These are phyloP conservation scores for Lepidopterella palustris DNA, from an alignment of 495 filamentous ascomycete species.

Conservation along the genomic window DNA sequence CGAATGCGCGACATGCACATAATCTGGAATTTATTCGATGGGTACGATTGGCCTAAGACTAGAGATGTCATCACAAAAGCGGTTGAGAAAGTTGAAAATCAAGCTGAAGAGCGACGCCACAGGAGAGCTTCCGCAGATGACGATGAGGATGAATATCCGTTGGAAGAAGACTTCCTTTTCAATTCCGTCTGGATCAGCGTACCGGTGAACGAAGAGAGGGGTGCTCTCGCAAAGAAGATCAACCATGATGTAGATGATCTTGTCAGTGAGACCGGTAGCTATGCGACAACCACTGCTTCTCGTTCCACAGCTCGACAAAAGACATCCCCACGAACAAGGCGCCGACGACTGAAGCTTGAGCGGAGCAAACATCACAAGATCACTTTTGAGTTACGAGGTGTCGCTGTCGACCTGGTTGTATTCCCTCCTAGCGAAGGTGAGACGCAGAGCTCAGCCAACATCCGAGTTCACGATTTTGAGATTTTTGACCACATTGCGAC, in stretches of 20 bases:
- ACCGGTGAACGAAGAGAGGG: slow-evolving; percentile 74
- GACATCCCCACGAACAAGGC: slow-evolving; percentile 43
- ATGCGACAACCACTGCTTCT: slow-evolving; percentile 52
- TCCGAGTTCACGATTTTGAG: slow-evolving; percentile 74
- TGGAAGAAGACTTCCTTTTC: slow-evolving; percentile 93
- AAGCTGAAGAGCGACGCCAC: slow-evolving; percentile 65
- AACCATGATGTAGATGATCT: slow-evolving; percentile 82
- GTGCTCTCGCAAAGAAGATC: slow-evolving; percentile 72
- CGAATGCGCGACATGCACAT: slow-evolving; percentile 79
- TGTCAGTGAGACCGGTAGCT: slow-evolving; percentile 79
- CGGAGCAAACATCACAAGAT: slow-evolving; percentile 91
- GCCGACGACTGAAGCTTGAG: slow-evolving; percentile 59
- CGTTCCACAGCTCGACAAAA: slow-evolving; percentile 29
- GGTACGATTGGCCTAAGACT: slow-evolving; percentile 91
- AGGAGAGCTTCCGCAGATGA: slow-evolving; percentile 47
- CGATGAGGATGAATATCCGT: slow-evolving; percentile 69
- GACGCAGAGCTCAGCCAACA: slow-evolving; percentile 77
- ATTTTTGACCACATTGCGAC: slow-evolving; percentile 92
- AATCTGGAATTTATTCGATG: slow-evolving; percentile 98
- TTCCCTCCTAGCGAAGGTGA: slow-evolving; percentile 74
- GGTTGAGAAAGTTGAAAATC: slow-evolving; percentile 76
- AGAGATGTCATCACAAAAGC: slow-evolving; percentile 76
- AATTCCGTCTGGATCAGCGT: slow-evolving; percentile 98
- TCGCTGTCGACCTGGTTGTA: slow-evolving; percentile 75
- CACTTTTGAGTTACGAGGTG: slow-evolving; percentile 83